Conservation (phyloP, 768 basidiomycete genomes). For the Phylloporus sp. region DNA sequence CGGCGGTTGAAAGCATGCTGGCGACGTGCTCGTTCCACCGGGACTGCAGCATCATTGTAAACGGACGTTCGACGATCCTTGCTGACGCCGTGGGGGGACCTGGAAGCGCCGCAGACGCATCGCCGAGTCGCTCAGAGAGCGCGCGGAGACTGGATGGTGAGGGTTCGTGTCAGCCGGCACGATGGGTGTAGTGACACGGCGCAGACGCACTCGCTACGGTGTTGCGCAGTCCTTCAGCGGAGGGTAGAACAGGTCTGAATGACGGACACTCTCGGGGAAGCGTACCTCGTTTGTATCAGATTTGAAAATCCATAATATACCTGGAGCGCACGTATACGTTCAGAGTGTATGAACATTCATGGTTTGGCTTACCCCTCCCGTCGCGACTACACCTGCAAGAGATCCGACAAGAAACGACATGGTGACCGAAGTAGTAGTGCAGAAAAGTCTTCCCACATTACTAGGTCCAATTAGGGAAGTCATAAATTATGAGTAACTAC, state of each 20-base stretch:
- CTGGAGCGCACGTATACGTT: conserved; percentile 27
- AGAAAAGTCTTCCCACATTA: conserved; percentile 4
- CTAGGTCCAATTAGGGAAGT: not conserved
- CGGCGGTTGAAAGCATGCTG: conserved; percentile 39
- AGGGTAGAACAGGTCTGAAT: not conserved
- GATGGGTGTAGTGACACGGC: not conserved
- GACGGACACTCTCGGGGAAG: not conserved
- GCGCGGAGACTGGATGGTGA: conserved; percentile 43
- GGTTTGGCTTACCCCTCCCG: conserved; percentile 50
- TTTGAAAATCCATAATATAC: conserved; percentile 72
- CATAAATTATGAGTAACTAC: not conserved
- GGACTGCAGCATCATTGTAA: conserved; percentile 46
- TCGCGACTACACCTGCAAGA: conserved; percentile 66
- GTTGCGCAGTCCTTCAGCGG: conserved; percentile 48
- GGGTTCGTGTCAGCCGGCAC: not conserved
- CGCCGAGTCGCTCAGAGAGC: conserved; percentile 48
- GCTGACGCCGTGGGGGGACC: conserved; percentile 54
- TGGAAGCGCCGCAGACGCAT: conserved; percentile 43
- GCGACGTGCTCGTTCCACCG: conserved; percentile 60
- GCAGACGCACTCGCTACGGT: conserved; percentile 50
- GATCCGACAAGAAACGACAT: conserved; percentile 65
- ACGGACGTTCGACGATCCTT: conserved; percentile 46
- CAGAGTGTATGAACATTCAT: not conserved
- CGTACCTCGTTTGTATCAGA: conserved; percentile 55
- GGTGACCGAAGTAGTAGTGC: not conserved